These are phyloP conservation scores for Brassica juncea DNA, from an alignment of 345 rosid species.

Conservation along the genomic window DNA sequence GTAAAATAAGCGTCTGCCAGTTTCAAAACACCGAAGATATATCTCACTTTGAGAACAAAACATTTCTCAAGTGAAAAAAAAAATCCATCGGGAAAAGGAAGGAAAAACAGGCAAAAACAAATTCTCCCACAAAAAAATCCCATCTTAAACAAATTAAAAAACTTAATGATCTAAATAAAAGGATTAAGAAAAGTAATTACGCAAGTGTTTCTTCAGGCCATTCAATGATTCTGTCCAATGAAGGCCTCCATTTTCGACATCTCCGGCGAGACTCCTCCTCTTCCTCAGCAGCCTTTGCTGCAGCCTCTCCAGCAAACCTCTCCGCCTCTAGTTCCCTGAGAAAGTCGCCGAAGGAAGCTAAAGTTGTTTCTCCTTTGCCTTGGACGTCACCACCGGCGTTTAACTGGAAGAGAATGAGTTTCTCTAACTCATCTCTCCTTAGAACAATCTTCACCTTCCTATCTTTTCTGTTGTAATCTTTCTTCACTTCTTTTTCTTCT, in stretches of 20 bases:
- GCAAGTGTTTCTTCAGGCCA: conserved; percentile 43
- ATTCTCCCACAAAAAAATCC: conserved; percentile 20
- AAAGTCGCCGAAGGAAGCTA: conserved; percentile 42
- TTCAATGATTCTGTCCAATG: conserved; percentile 64
- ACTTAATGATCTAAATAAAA: not conserved
- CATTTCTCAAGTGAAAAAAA: conserved; percentile 32
- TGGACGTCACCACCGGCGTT: conserved; percentile 30
- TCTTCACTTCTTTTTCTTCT: conserved; percentile 24
- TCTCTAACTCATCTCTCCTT: conserved; percentile 49
- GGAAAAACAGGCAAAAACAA: conserved; percentile 32
- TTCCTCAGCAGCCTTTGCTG: conserved; percentile 36
- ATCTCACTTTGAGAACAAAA: conserved; percentile 25
- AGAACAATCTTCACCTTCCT: conserved; percentile 40
- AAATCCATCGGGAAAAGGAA: conserved; percentile 24
- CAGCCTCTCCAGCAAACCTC: conserved; percentile 40
- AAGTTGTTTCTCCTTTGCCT: conserved; percentile 42
- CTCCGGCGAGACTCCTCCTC: conserved; percentile 41
- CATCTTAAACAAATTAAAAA: not conserved
- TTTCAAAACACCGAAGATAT: conserved; percentile 33
- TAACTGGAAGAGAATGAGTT: conserved; percentile 44
- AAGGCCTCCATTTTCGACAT: conserved; percentile 60
- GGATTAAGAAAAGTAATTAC: conserved; percentile 19
- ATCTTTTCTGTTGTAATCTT: conserved; percentile 34
- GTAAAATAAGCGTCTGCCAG: conserved; percentile 22
- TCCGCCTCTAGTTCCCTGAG: conserved; percentile 48